A percentile compares a stretch with the other conserved stretches of the same genome.
phyloP scores from a whole-genome alignment of 306 rosid genomes.

The Gastrolobium villosum region DNA sequence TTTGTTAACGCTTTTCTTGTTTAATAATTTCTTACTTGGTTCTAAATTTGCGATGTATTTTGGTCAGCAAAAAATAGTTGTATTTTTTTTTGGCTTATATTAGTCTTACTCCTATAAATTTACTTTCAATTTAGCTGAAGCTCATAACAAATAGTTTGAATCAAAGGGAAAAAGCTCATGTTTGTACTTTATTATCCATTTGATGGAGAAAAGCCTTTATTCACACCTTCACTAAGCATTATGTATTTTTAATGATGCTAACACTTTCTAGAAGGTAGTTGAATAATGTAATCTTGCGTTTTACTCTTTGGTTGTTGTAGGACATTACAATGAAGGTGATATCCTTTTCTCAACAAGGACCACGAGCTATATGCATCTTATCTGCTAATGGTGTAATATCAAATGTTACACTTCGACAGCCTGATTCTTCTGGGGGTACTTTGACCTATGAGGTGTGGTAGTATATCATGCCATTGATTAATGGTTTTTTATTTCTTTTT shows the following conservation, averaged over 20 bases:
- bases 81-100: constrained; percentile 1
- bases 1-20: background rate
- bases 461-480: constrained; percentile 30
- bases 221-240: background rate
- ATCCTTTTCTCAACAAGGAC: constrained; percentile 81
- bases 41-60: background rate
- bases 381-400: constrained; percentile 83
- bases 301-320: constrained; percentile 56
- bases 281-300: constrained; percentile 42
- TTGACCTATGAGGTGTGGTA: constrained; percentile 76
- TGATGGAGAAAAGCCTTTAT: background rate
- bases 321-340: constrained; percentile 81
- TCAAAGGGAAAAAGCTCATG: background rate
- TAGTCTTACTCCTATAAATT: background rate
- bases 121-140: background rate
- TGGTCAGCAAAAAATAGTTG: background rate
- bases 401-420: constrained; percentile 81
- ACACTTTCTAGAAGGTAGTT: constrained; percentile 5
- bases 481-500: constrained; percentile 10
- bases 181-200: background rate
- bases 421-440: constrained; percentile 82
- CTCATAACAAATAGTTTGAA: constrained; percentile 2
- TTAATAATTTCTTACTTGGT: background rate
- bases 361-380: constrained; percentile 83
- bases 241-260: background rate